phyloP scores from a whole-genome alignment of 164 flowering plant genomes.

The Vitis riparia region DNA sequence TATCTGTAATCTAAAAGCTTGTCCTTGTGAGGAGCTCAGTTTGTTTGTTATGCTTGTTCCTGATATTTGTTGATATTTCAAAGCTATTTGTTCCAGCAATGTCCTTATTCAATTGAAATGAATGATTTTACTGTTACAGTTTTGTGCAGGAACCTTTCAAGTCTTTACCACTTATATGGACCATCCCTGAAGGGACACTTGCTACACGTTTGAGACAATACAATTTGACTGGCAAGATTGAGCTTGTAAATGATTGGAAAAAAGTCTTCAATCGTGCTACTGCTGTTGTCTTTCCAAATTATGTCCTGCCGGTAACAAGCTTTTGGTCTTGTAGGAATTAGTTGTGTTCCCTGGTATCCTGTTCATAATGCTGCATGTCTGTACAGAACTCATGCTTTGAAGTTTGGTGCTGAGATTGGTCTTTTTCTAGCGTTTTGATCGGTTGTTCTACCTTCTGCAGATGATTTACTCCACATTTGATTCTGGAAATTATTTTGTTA shows the following conservation, averaged over 20 bases:
- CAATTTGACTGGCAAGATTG: slow-evolving; percentile 53
- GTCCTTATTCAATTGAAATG: slow-evolving; percentile 1
- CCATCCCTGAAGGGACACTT: slow-evolving; percentile 67
- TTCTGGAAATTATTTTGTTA: slow-evolving; percentile 81
- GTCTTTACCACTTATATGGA: slow-evolving; percentile 86
- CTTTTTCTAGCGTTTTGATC: slow-evolving; percentile 2
- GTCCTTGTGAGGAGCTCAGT: too few species aligned
- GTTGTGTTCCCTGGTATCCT: background rate
- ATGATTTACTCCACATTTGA: slow-evolving; percentile 80
- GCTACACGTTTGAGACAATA: slow-evolving; percentile 60
- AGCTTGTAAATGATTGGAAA: slow-evolving; percentile 77
- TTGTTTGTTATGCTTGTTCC: too few species aligned
- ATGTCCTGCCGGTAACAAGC: slow-evolving; percentile 72
- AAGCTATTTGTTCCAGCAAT: background rate
- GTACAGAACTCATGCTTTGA: background rate
- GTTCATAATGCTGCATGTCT: background rate
- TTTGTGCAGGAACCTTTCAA: slow-evolving; percentile 95
- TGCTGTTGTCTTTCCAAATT: slow-evolving; percentile 85
- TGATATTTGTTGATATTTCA: too few species aligned
- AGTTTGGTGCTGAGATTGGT: background rate
- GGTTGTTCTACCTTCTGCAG: slow-evolving; percentile 32
- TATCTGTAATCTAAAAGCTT: too few species aligned
- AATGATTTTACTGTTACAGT: slow-evolving; percentile 57
- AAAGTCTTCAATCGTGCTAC: slow-evolving; percentile 74
- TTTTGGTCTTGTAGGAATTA: background rate